phyloP scores from a whole-genome alignment of 257 asterid genomes.

The Solanum paucissectum region DNA sequence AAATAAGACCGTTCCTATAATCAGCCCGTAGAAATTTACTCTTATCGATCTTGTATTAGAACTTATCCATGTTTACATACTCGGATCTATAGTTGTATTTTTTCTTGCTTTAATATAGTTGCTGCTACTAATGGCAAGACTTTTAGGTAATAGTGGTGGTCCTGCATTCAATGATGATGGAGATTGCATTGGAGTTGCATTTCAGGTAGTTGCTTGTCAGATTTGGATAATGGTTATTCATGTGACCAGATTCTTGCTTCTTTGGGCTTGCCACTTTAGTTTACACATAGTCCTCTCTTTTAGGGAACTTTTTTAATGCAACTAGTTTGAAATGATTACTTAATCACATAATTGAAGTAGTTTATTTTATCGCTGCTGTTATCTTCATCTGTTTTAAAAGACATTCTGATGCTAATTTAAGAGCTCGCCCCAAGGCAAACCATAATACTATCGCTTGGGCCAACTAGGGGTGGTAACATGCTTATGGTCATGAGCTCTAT shows the following conservation, averaged over 20 bases:
- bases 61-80: background rate
- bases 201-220: constrained; percentile 59
- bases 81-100: background rate
- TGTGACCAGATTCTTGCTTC: background rate
- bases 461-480: background rate
- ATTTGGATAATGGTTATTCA: background rate
- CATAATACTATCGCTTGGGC: background rate
- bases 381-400: background rate
- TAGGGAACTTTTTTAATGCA: background rate
- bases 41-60: background rate
- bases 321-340: background rate
- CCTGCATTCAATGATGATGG: constrained; percentile 96
- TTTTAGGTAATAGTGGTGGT: constrained; percentile 93
- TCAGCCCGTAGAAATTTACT: background rate
- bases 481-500: background rate
- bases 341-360: background rate
- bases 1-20: background rate
- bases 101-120: background rate
- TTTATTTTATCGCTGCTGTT: background rate
- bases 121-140: constrained; percentile 12
- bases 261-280: background rate
- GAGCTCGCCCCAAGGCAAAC: background rate
- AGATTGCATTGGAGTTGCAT: constrained; percentile 97
- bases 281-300: background rate
- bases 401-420: background rate